phyloP scores from a whole-genome alignment of 192 early-diverging fungal species.

The Backusella circina region DNA sequence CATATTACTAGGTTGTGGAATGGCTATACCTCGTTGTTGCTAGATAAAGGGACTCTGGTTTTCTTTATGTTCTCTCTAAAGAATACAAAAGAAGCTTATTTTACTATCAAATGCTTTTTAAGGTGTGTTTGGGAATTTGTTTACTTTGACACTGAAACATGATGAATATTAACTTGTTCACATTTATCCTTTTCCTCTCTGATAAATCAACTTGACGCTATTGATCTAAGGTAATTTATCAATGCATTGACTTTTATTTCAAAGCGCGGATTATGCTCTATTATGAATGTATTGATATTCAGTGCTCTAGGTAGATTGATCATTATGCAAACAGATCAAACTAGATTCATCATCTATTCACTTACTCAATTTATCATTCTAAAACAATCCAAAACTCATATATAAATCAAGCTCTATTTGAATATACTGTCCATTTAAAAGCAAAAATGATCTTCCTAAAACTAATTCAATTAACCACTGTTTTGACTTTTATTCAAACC shows the following conservation, averaged over 20 bases:
- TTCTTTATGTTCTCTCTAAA: too few species aligned
- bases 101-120: too few species aligned
- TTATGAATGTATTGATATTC: neutral
- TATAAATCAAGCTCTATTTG: neutral
- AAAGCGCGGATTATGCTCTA: too few species aligned
- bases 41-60: too few species aligned
- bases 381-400: neutral
- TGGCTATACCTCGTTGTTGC: too few species aligned
- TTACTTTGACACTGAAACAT: too few species aligned
- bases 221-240: neutral
- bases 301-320: neutral
- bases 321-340: neutral
- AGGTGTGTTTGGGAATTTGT: too few species aligned
- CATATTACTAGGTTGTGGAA: too few species aligned
- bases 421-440: neutral
- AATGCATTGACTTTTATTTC: neutral
- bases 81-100: too few species aligned
- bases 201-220: neutral
- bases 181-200: neutral
- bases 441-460: neutral
- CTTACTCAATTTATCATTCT: neutral
- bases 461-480: neutral
- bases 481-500: neutral
- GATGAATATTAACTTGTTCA: neutral
- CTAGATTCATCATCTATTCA: neutral